Conservation (phyloP, 1,139 yeast species). For the Geotrichum carabidarum region DNA sequence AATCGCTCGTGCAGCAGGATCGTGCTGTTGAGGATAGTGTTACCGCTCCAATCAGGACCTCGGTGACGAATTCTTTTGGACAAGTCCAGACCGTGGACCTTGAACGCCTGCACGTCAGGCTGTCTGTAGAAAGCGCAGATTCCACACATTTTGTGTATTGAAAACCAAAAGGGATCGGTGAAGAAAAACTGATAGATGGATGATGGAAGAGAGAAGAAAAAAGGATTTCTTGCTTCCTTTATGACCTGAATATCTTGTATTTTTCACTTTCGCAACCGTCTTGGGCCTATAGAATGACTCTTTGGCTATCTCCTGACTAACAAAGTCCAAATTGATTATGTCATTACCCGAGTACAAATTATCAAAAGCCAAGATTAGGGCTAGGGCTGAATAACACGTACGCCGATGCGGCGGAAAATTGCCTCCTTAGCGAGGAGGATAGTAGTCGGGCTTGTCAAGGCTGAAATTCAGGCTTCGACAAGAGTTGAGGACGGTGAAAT, state of each 20-base stretch:
- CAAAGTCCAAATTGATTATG: too few relatives aligned
- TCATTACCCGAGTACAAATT: too few relatives aligned
- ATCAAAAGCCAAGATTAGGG: too few relatives aligned
- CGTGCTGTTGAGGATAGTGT: constrained; percentile 69
- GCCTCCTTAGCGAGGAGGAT: too few relatives aligned
- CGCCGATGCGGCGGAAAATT: too few relatives aligned
- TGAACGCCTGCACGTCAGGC: constrained; percentile 73
- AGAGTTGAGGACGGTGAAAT: too few relatives aligned
- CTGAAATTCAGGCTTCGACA: too few relatives aligned
- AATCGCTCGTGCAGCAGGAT: constrained; percentile 87
- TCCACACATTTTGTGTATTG: constrained; percentile 70
- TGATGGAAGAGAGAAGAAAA: neutral
- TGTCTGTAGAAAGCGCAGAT: constrained; percentile 88
- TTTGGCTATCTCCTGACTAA: neutral
- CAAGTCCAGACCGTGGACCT: constrained; percentile 80
- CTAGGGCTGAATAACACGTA: too few relatives aligned
- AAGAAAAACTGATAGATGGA: neutral
- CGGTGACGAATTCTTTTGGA: constrained; percentile 92
- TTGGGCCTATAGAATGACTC: neutral
- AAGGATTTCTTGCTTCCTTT: neutral
- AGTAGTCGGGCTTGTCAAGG: too few relatives aligned
- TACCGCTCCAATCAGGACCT: constrained; percentile 98
- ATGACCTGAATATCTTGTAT: neutral
- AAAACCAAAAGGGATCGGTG: neutral
- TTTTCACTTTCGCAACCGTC: constrained; percentile 1